Conservation (phyloP, 2,329 filamentous ascomycete species). For the Trichoderma simmonsii region DNA sequence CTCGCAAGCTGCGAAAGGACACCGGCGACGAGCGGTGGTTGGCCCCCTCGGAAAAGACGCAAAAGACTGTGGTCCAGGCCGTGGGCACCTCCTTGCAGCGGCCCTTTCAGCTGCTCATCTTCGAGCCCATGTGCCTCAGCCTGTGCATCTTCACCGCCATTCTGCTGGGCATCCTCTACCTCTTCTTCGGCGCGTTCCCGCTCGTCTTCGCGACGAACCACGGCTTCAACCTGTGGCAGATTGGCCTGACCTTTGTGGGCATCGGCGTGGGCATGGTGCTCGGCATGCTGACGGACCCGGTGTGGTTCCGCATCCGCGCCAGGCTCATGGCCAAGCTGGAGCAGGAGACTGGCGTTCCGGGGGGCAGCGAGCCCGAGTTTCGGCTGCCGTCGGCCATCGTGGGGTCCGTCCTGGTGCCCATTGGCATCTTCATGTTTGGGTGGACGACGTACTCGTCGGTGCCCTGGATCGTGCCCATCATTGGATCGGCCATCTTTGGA, state of each 20-base stretch:
- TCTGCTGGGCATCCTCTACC: constrained; percentile 81
- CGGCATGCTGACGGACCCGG: constrained; percentile 59
- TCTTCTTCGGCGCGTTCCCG: constrained; percentile 87
- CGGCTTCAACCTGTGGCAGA: constrained; percentile 74
- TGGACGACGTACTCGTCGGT: constrained; percentile 76
- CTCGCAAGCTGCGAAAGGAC: constrained; percentile 63
- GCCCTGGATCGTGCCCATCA: constrained; percentile 73
- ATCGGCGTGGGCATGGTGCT: constrained; percentile 65
- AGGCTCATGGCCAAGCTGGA: constrained; percentile 55
- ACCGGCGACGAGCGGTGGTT: constrained; percentile 76
- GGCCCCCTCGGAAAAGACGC: constrained; percentile 71
- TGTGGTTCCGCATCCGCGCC: constrained; percentile 62
- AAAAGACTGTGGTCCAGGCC: constrained; percentile 63
- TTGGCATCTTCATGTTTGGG: constrained; percentile 83
- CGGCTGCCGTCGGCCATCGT: constrained; percentile 71
- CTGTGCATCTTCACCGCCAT: constrained; percentile 82
- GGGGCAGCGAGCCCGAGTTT: constrained; percentile 78
- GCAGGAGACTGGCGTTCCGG: constrained; percentile 48
- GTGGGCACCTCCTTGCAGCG: constrained; percentile 58
- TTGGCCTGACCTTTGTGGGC: constrained; percentile 74
- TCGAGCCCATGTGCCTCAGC: constrained; percentile 82
- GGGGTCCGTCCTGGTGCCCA: constrained; percentile 74
- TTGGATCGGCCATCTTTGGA: constrained; percentile 70
- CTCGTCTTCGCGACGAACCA: constrained; percentile 74
- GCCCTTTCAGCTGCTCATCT: constrained; percentile 75